phyloP scores from a whole-genome alignment of 2,329 filamentous ascomycete genomes.

The Colletotrichum sp. region DNA sequence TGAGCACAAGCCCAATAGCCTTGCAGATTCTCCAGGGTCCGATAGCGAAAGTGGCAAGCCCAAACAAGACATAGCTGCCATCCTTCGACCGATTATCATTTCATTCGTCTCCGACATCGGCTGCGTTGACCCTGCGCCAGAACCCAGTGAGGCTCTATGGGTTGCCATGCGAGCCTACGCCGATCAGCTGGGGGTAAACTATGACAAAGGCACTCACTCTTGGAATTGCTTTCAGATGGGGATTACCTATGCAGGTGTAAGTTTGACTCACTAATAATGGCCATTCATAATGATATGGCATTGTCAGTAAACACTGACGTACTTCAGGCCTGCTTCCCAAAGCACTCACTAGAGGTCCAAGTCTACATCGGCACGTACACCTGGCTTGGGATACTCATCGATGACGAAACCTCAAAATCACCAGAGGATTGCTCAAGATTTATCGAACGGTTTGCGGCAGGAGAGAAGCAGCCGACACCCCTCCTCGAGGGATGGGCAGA shows the following conservation, averaged over 20 bases:
- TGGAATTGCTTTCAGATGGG: neutral
- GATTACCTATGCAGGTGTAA: neutral
- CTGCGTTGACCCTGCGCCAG: neutral
- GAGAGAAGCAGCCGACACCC: neutral
- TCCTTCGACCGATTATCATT: neutral
- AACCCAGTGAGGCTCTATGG: neutral
- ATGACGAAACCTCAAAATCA: neutral
- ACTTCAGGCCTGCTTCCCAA: neutral
- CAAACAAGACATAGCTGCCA: neutral
- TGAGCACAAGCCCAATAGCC: neutral
- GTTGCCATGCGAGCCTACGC: neutral
- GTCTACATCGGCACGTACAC: neutral
- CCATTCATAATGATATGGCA: accelerated
- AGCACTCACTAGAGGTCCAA: neutral
- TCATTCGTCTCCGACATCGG: neutral
- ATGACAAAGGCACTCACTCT: neutral
- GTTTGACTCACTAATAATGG: neutral
- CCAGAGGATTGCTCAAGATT: neutral
- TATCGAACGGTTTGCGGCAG: neutral
- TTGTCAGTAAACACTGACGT: neutral
- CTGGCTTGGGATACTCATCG: neutral
- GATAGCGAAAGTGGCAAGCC: neutral
- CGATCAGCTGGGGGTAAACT: neutral
- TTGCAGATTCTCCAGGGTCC: neutral
- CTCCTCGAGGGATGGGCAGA: neutral